phyloP scores from a whole-genome alignment of 495 filamentous ascomycete genomes.

The Extremus antarcticus region DNA sequence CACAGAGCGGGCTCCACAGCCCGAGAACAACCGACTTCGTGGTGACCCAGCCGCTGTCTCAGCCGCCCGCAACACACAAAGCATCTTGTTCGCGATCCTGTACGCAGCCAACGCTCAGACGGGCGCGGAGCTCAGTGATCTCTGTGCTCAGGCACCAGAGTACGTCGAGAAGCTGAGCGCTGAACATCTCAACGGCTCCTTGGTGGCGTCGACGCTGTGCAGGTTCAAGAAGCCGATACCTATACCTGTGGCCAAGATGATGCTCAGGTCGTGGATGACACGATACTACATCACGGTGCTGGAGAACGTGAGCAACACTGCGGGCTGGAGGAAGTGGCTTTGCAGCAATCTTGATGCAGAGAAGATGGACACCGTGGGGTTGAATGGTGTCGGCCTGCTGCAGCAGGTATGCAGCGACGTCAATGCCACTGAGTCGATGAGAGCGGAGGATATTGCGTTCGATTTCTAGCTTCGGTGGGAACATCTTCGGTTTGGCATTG shows the following conservation, averaged over 20 bases:
- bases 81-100: conserved; percentile 6
- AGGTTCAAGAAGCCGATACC: conserved; percentile 3
- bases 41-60: not conserved
- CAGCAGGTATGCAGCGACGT: not conserved
- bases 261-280: not conserved
- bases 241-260: not conserved
- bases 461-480: no score
- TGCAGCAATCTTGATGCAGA: conserved; percentile 5
- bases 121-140: not conserved
- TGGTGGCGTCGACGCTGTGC: conserved; percentile 10
- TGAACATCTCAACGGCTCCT: conserved; percentile 6
- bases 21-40: not conserved
- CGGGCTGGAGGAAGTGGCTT: conserved; percentile 2
- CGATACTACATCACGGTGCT: conserved; percentile 3
- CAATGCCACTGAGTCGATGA: no score
- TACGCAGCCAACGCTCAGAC: not conserved
- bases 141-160: conserved; percentile 7
- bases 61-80: conserved; percentile 6
- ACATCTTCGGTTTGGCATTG: no score
- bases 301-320: conserved; percentile 3
- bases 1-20: not conserved
- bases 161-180: conserved; percentile 4
- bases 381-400: not conserved
- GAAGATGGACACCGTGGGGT: conserved; percentile 4
- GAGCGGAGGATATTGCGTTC: no score